Conservation (phyloP, 345 rosid genomes). For the Acer yangbiense region DNA sequence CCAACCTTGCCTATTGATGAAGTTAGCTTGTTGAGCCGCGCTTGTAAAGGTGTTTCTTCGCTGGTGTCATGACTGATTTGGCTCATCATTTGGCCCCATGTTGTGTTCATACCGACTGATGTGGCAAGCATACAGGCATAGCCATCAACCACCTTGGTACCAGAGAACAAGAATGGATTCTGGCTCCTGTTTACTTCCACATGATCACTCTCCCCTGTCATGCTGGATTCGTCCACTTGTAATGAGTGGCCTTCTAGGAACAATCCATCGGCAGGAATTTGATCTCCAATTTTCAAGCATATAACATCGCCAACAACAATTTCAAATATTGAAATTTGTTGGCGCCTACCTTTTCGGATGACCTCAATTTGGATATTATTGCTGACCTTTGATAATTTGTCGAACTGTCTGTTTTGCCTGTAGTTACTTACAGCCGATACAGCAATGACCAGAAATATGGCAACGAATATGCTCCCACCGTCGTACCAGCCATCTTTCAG, state of each 20-base stretch:
- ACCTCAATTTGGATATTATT: conserved; percentile 57
- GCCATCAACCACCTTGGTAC: conserved; percentile 59
- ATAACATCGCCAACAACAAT: conserved; percentile 69
- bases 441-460: conserved; percentile 54
- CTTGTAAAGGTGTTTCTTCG: conserved; percentile 72
- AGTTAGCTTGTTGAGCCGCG: conserved; percentile 65
- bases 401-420: conserved; percentile 55
- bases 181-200: conserved; percentile 33
- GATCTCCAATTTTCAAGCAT: conserved; percentile 63
- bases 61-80: conserved; percentile 39
- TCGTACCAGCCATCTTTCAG: conserved; percentile 70
- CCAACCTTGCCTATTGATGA: conserved; percentile 66
- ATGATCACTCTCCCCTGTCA: conserved; percentile 64
- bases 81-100: conserved; percentile 83
- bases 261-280: conserved; percentile 70
- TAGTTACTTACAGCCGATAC: conserved; percentile 58
- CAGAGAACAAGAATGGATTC: conserved; percentile 63
- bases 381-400: conserved; percentile 51
- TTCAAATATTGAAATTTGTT: conserved; percentile 52
- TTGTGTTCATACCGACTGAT: conserved; percentile 72
- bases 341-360: conserved; percentile 46
- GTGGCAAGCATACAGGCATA: conserved; percentile 63
- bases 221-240: conserved; percentile 65
- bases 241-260: conserved; percentile 49
- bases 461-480: conserved; percentile 65